Evolutionary conservation across 768 basidiomycete species (phyloP).

Genomic region (Pulveroboletus frians): DNA sequence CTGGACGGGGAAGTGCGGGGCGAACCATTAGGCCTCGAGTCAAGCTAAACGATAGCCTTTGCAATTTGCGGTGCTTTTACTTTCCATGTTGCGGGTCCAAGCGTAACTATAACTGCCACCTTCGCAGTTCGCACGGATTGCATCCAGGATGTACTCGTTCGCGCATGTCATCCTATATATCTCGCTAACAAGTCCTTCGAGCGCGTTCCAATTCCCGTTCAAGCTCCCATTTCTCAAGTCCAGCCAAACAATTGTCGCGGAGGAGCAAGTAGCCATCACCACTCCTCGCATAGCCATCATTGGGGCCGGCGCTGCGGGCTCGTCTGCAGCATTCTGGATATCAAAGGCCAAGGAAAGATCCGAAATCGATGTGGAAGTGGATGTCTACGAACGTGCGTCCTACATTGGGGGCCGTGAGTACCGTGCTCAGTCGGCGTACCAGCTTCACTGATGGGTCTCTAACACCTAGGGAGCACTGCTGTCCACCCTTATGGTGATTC

Average conservation of each 20-base stretch:
- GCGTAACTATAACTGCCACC: neutral
- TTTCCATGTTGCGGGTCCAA: too few relatives aligned
- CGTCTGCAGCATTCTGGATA: slow-evolving; percentile 81
- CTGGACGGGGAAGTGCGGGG: neutral
- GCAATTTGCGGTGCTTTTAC: neutral
- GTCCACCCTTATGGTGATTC: slow-evolving; percentile 67
- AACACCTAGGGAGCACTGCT: slow-evolving; percentile 60
- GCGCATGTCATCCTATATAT: slow-evolving; percentile 13
- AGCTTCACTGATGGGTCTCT: slow-evolving; percentile 1
- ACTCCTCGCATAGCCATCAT: slow-evolving; percentile 73
- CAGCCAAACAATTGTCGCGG: slow-evolving; percentile 20
- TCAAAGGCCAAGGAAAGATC: slow-evolving; percentile 69
- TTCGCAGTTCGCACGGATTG: neutral
- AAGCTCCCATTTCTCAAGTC: slow-evolving; percentile 50
- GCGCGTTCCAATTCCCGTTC: slow-evolving; percentile 48
- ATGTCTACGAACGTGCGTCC: slow-evolving; percentile 72
- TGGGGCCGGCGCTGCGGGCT: slow-evolving; percentile 86
- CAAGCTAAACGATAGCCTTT: neutral
- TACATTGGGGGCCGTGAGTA: slow-evolving; percentile 85
- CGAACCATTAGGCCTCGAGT: neutral
- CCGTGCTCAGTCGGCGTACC: neutral
- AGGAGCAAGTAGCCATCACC: slow-evolving; percentile 17
- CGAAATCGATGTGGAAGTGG: slow-evolving; percentile 67
- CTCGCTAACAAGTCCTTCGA: slow-evolving; percentile 20
- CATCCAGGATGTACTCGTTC: slow-evolving; percentile 14